Conservation (phyloP, 1,139 yeast genomes). For the Geotrichum candidum region DNA sequence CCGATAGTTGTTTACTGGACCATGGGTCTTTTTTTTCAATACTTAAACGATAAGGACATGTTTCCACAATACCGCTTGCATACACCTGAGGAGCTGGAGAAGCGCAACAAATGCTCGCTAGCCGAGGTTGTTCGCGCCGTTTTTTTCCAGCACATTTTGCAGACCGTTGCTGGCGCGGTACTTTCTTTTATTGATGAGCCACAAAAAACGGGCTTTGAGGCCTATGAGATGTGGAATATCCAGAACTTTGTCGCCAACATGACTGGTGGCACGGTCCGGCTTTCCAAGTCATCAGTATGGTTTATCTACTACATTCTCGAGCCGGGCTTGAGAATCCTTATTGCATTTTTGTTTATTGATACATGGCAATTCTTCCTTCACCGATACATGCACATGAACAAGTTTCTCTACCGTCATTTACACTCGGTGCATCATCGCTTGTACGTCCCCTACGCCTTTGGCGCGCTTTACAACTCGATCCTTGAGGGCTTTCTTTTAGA, state of each 20-base stretch:
- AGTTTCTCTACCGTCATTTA: slow-evolving; percentile 64
- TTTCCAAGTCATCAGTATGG: slow-evolving; percentile 28
- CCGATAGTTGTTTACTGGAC: slow-evolving; percentile 41
- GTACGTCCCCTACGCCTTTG: slow-evolving; percentile 94
- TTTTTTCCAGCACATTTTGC: slow-evolving; percentile 73
- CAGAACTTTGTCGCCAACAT: slow-evolving; percentile 4
- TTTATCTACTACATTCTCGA: slow-evolving; percentile 44
- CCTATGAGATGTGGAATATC: slow-evolving; percentile 55
- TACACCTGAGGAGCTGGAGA: slow-evolving; percentile 39
- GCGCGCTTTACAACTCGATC: slow-evolving; percentile 91
- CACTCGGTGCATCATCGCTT: slow-evolving; percentile 93
- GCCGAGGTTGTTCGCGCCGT: slow-evolving; percentile 74
- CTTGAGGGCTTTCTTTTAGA: slow-evolving; percentile 89
- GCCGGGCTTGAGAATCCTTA: slow-evolving; percentile 48
- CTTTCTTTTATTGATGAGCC: slow-evolving; percentile 54
- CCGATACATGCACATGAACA: slow-evolving; percentile 79
- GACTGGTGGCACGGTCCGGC: slow-evolving; percentile 15
- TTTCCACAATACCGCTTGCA: slow-evolving; percentile 85
- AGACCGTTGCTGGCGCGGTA: slow-evolving; percentile 59
- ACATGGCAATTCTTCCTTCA: slow-evolving; percentile 94
- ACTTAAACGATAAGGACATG: slow-evolving; percentile 64
- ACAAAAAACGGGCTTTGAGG: slow-evolving; percentile 70
- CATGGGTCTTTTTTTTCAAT: slow-evolving; percentile 65
- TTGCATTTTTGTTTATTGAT: slow-evolving; percentile 74
- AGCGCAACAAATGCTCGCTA: slow-evolving; percentile 66